Evolutionary conservation across 169 alveolate genomes (phyloP).

Genomic region (Plasmodium adleri): DNA sequence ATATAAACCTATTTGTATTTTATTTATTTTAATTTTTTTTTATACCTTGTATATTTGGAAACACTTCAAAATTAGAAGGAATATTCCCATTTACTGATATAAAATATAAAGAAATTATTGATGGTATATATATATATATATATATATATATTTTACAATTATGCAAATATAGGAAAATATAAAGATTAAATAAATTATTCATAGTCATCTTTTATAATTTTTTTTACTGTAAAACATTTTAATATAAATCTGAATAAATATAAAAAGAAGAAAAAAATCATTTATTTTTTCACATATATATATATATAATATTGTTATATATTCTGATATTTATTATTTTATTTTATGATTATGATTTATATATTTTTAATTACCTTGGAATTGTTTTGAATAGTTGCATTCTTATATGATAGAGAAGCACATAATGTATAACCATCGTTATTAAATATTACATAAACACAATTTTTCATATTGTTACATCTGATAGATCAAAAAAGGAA

Average conservation of each 20-base stretch:
- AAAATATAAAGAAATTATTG: constrained; percentile 6
- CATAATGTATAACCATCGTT: constrained; percentile 65
- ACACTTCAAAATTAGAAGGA: constrained; percentile 60
- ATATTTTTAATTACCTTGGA: constrained; percentile 36
- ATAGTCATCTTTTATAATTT: constrained; percentile 1
- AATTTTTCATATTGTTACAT: constrained; percentile 59
- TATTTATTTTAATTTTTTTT: constrained; percentile 5
- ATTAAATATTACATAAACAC: constrained; percentile 67
- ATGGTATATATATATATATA: neutral
- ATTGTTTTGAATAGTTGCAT: constrained; percentile 46
- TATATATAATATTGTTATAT: too few species aligned
- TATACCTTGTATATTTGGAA: constrained; percentile 73
- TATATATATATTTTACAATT: neutral
- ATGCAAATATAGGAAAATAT: constrained; percentile 4
- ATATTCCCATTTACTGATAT: constrained; percentile 41
- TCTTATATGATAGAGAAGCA: constrained; percentile 59
- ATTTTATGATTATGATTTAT: neutral
- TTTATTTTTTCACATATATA: neutral
- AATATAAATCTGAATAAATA: constrained; percentile 58
- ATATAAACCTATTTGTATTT: neutral
- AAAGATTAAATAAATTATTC: neutral
- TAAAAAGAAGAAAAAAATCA: constrained; percentile 7
- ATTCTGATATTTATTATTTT: neutral
- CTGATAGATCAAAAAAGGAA: constrained; percentile 17
- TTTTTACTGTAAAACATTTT: constrained; percentile 74